Base-by-base conservation (phyloP, 2,329 filamentous ascomycete genomes). In the Fusarium sp. region DNA sequence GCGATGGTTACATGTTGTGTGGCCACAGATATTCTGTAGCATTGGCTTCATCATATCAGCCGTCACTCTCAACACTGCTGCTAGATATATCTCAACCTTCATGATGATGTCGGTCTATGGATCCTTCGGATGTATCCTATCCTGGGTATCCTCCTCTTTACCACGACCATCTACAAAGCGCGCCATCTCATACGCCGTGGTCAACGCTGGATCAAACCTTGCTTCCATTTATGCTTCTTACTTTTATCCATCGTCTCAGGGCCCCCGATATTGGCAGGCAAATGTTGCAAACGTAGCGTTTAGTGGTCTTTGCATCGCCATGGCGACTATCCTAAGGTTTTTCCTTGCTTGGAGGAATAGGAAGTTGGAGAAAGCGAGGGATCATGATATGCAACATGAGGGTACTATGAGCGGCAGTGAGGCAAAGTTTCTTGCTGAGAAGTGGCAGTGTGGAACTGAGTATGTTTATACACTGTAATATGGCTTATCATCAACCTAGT, bases 41-140 rank as follows among this genome's bases (percentile, higher is more conserved):
- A 10, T 63, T 5, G 60, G 60, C 13, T 63, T 63, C 29, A 55
- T 63, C 0, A 62, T 63, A 9, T 62, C 60, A 3, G 60, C 60
- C 2, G 35, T 55, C 1, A 55, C 60, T 2, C 47, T 62, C 13
- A 55, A 62, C 20, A 62, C 47, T 2, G 60, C 60, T 3, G 60
- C 60, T n/a, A 20, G 60, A 1, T 63, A 62, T 3, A 63, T 62
- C 35, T 38, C 60, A 3, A 63, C 60, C 0, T 62, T 63, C 29
- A 55, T 63, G 60, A 62, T 63, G 60, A 63, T 63, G 60, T 62
- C 60, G 1, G 48, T 63, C 9, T 62, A 63, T 3, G 60, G 60
- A 11, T 62, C 60, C 1, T 63, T 63, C 16, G 57, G 60, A 0
- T 62, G 60, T 18, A 64, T 64, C 3, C 9, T 62, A 3, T 63